Evolutionary conservation across 2,329 filamentous ascomycete genomes (phyloP), one percentile per base, ranked within the genome.

Genomic region (Drechslerella dactyloides): DNA sequence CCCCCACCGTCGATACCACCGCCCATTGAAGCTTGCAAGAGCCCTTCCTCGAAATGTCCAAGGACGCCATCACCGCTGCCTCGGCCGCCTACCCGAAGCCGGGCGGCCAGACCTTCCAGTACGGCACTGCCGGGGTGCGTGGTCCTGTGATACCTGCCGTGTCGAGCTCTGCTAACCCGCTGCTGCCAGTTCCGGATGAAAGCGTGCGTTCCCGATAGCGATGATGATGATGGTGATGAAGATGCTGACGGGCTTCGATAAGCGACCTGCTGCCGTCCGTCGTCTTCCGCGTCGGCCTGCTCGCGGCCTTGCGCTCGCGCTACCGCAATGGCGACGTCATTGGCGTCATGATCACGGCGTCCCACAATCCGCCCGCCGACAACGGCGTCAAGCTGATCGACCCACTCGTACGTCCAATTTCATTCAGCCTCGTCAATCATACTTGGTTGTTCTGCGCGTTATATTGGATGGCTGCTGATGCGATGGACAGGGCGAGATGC

Each of bases 371-470:
- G 17, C 89, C 92, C 35, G 85, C 87, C 76, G 92, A 96, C 81
- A 96, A 96, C 80, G 92, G 92, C 57, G 89, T 96, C 80, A 96
- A 96, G 85, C 87, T 99, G 76, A 91, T 99, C 74, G 94, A 99
- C 80, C 94, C 94, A 11, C 90, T 96, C 88, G 86, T 87, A 78
- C 52, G 27, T 59, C 37, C 11, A n/a, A 50, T 44, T 66, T 75
- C 78, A 77, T 30, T 19, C 52, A 19, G 11, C 23, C n/a, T 30
- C 35, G 3, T 21, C 53, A 24, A 7, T 35, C 24, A 19, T 24
- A 17, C 40, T 52, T 57, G 33, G 33, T 24, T 7, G 15, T 42
- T 48, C n/a, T 13, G 8, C 17, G 23, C 19, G 15, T 50, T 54
- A 21, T 52, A 42, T 8, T 19, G 42, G 48, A 23, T 61, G 19